Evolutionary conservation across 805 yeast species (phyloP), one percentile per base, ranked within the genome.

Genomic region (Priceomyces carsonii): DNA sequence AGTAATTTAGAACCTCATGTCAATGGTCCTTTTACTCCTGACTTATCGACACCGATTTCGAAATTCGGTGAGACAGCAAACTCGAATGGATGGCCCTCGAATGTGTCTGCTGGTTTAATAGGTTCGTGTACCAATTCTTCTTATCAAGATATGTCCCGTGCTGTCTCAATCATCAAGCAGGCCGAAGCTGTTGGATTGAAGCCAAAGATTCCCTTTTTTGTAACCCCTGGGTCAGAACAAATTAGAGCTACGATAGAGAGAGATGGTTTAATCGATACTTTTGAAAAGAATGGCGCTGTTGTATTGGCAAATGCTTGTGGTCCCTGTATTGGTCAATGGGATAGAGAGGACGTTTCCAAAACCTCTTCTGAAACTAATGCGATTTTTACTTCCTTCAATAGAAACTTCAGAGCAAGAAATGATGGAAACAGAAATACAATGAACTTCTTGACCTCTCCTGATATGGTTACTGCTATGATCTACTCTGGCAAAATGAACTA

Each of bases 311-410:
- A 91, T 63, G 99, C 99, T 14, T 91, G 99, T 76, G 99, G 99
- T 50, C 99, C 98, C 56, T 91, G 99, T 73, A 91, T 91, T 59
- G 99, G 99, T 40, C 99, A 91, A 74, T 91, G 99, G 99, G 96
- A 93, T 63, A 85, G 98, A 73, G 74, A 77, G 47, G 95, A 86
- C 58, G 77, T 85, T 28, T 63, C 77, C 30, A 79, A 80, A 59
- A 69, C 73, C 18, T 75, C 83, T 5, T 70, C 72, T 35, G 88
- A 82, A 45, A 73, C 73, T 52, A 90, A 89, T 66, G 86, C 98
- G 35, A 93, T 91, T 50, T 90, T 91, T 66, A 89, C 98, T 5
- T 90, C 97, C 8, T 91, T 90, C 78, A 91, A 91, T 80, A 85
- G 99, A 77, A 91, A 91, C 69, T 91, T 91, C 77, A 83, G 93